A percentile compares a stretch with the other conserved stretches of the same genome.
phyloP scores from a whole-genome alignment of 176 grass and related monocot species.

The Cenchrus americanus region DNA sequence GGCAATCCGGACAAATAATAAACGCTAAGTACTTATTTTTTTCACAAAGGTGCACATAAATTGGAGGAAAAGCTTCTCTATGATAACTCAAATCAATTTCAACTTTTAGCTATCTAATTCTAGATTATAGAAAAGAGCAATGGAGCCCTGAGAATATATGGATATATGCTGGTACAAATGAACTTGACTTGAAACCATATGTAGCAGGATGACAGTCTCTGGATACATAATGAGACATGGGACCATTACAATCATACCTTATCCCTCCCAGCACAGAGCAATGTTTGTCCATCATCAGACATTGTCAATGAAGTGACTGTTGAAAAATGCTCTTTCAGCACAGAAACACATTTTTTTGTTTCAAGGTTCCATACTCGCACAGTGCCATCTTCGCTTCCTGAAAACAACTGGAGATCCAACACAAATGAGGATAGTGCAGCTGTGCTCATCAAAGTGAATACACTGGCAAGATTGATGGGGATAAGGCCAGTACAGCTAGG shows the following conservation, averaged over 20 bases:
- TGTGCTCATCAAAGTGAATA: constrained; percentile 23
- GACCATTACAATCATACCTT: constrained; percentile 53
- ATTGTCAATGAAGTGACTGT: constrained; percentile 81
- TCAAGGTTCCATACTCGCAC: constrained; percentile 86
- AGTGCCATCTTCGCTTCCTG: constrained; percentile 78
- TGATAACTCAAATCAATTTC: constrained; percentile 5
- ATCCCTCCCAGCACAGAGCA: constrained; percentile 92
- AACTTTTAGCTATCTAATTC: constrained; percentile 2
- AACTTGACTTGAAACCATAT: constrained; percentile 23
- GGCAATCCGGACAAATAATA: not conserved
- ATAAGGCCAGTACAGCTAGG: not conserved
- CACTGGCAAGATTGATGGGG: not conserved
- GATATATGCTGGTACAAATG: not conserved
- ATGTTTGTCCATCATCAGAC: constrained; percentile 74
- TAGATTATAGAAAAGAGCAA: constrained; percentile 14
- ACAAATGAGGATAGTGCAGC: constrained; percentile 22
- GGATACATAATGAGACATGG: not conserved
- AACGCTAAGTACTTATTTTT: not conserved
- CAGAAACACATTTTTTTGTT: constrained; percentile 78
- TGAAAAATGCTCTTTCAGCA: constrained; percentile 82
- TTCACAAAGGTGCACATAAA: not conserved
- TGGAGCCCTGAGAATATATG: not conserved
- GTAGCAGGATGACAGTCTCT: not conserved
- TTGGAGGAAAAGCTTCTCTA: not conserved
- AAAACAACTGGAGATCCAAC: constrained; percentile 73